A percentile compares a stretch with the other conserved stretches of the same genome.
Evolutionary conservation across 176 grass and related monocot genomes (phyloP).

Genomic region (Triticum aestivum): DNA sequence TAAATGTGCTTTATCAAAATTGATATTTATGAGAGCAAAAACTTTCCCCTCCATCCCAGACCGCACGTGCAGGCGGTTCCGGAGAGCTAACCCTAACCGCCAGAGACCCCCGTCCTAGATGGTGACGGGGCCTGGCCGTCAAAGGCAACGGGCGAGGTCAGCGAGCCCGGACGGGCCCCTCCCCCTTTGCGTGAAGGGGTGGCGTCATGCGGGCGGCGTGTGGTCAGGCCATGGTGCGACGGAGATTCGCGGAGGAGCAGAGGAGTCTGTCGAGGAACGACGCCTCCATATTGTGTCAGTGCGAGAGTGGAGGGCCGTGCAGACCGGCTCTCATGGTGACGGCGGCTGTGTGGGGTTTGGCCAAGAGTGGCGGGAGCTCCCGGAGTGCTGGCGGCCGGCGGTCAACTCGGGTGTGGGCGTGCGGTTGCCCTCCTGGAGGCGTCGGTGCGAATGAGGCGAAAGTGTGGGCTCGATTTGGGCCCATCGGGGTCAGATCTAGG

Average conservation of each 20-base stretch:
- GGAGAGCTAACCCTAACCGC: background rate
- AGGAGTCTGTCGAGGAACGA: background rate
- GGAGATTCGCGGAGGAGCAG: background rate
- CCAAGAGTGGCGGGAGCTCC: background rate
- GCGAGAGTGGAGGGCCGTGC: background rate
- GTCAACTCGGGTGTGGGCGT: too few species aligned
- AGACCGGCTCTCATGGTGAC: background rate
- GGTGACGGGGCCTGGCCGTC: background rate
- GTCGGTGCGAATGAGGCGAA: background rate
- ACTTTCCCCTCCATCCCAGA: background rate
- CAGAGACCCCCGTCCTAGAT: background rate
- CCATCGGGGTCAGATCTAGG: background rate
- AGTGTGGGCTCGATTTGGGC: background rate
- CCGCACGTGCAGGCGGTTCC: background rate
- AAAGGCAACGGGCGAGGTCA: background rate
- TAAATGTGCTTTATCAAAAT: too few species aligned
- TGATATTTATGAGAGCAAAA: too few species aligned
- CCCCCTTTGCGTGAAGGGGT: background rate
- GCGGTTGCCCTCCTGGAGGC: background rate
- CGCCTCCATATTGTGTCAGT: background rate
- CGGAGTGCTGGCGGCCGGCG: too few species aligned
- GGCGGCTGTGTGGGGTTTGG: background rate
- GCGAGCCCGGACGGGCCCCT: background rate
- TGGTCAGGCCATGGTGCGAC: background rate
- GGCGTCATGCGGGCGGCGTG: background rate